Conservation (phyloP, 2,329 filamentous ascomycete genomes). For the Penicillium thymicola region DNA sequence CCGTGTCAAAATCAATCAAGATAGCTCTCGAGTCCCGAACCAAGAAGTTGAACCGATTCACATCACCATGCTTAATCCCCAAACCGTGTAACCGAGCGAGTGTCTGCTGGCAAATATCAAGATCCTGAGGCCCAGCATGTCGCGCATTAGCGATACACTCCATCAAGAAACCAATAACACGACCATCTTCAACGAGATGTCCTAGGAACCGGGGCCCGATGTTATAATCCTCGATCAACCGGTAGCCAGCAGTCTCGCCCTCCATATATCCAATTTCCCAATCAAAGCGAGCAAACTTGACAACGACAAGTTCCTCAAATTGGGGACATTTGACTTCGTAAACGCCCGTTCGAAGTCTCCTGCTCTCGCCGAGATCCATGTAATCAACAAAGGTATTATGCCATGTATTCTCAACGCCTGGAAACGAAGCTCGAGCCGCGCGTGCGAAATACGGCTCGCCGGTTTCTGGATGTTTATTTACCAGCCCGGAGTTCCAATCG, state of each 20-base stretch:
- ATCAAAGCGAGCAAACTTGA: not conserved
- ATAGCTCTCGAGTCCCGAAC: not conserved
- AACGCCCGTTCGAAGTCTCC: not conserved
- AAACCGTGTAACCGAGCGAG: not conserved
- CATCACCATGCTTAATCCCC: not conserved
- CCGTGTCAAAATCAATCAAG: not conserved
- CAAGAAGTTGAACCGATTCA: not conserved
- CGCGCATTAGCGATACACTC: not conserved
- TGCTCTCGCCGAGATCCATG: not conserved
- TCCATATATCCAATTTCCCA: not conserved
- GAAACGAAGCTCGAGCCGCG: constrained; percentile 18
- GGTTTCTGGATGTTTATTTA: constrained; percentile 15
- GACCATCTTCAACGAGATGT: not conserved
- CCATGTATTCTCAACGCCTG: constrained; percentile 21
- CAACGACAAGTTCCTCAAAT: not conserved
- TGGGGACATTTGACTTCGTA: not conserved
- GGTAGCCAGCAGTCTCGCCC: not conserved
- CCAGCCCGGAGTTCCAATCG: constrained; percentile 33
- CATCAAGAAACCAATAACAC: not conserved
- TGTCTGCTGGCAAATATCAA: not conserved
- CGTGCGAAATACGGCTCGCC: constrained; percentile 22
- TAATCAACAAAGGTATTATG: constrained; percentile 13
- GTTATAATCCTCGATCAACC: not conserved
- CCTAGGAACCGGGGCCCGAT: not conserved
- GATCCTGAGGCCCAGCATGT: not conserved